phyloP scores from a whole-genome alignment of 257 asterid species.

The Lycium barbarum region DNA sequence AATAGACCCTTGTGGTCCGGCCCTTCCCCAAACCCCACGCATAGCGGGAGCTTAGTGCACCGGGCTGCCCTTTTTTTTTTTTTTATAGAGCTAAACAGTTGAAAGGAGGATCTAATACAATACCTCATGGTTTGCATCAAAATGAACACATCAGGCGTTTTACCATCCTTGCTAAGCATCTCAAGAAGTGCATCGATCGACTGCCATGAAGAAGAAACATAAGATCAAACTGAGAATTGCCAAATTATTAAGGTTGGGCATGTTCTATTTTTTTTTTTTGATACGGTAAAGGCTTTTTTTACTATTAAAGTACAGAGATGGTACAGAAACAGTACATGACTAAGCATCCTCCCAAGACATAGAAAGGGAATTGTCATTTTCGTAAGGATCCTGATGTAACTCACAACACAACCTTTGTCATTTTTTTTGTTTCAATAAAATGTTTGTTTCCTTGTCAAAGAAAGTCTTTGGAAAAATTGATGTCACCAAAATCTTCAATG shows the following conservation, averaged over 20 bases:
- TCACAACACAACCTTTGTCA: not conserved
- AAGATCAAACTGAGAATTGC: constrained; percentile 28
- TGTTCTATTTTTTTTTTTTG: not conserved
- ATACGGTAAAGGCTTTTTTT: not conserved
- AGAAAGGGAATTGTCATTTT: constrained; percentile 13
- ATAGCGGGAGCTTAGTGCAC: too few species aligned
- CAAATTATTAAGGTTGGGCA: not conserved
- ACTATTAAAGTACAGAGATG: not conserved
- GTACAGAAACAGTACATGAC: not conserved
- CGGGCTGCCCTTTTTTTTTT: too few species aligned
- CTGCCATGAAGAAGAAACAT: constrained; percentile 51
- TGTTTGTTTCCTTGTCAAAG: not conserved
- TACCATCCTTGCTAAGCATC: constrained; percentile 78
- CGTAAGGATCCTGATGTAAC: not conserved
- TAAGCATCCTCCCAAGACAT: constrained; percentile 6
- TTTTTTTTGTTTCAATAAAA: constrained; percentile 3
- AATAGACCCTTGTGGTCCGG: too few species aligned
- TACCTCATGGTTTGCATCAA: constrained; percentile 85
- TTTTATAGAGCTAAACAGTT: constrained; percentile 14
- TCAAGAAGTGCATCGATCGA: constrained; percentile 74
- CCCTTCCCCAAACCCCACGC: too few species aligned
- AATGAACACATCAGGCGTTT: constrained; percentile 71
- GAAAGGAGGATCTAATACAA: constrained; percentile 22
- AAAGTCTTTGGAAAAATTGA: not conserved
- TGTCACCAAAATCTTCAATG: constrained; percentile 5